Base-by-base conservation (phyloP, 2,329 filamentous ascomycete species). In the Lanzia echinophila region DNA sequence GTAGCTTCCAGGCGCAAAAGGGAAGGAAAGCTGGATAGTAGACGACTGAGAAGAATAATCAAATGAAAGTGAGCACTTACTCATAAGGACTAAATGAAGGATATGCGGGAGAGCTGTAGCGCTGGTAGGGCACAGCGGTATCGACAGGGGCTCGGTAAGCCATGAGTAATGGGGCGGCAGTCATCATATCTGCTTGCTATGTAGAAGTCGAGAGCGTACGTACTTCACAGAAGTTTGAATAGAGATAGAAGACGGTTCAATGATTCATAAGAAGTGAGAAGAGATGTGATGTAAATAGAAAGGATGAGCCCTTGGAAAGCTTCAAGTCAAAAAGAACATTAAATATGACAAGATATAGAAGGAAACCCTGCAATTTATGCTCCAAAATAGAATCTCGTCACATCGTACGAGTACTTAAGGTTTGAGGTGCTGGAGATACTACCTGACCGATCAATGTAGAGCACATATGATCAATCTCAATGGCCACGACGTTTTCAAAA, bases 71-170 rank as follows among this genome's bases (percentile, higher is more conserved):
- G 34, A 48, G 50, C 50, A 15, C 50, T 53, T 53, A 53, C 50
- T 53, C 50, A 53, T 53, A 41, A 11, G 47, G 43, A 24, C 19
- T 53, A 15, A 47, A 45, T 6, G 50, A 47, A 33, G 50, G 43
- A 48, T 47, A 53, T 41, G 50, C 19, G 33, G 43, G 22, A 12
- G 50, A 47, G 24, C 19, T 53, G 34, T 53, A 53, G 36, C 43
- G 50, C 10, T 41, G 43, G 28, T 17, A 24, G n/a, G 50, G 34
- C 12, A 19, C 33, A 41, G 43, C 19, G 24, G 41, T 5, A 15
- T 53, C 50, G 24, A 17, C 17, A 10, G 33, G 50, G 6, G 13
- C 38, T 17, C 24, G 50, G 48, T 47, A 47, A 13, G 36, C 47
- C n/a, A 53, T 22, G 7, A 53, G 43, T 20, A 53, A 47, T 33